Evolutionary conservation across 2,329 filamentous ascomycete species (phyloP), one percentile per base, ranked within the genome.

Genomic region (Talaromyces sp.): DNA sequence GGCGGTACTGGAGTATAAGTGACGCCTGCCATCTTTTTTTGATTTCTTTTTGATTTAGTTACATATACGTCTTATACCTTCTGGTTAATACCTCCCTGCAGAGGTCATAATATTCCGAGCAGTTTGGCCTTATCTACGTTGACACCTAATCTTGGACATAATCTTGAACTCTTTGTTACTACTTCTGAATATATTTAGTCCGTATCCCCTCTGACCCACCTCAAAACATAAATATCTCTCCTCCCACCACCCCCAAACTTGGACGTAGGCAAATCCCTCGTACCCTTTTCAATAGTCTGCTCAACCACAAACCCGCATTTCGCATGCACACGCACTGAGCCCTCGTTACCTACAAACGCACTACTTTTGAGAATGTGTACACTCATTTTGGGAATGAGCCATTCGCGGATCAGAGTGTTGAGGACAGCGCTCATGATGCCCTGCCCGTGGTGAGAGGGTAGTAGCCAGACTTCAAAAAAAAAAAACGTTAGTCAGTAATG

Each of bases 371-470:
- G 22, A 4, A 47, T 54, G 7, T 66, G 68, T 17, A 68, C 67
- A 35, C 75, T 75, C 72, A 75, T 72, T n/a, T 67, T 66, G 9
- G 73, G 73, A 4, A 76, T 45, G 7, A 67, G 68, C 68, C 73
- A 71, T 25, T 75, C 69, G 7, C 64, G 54, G 7, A 75, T 70
- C 8, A 75, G 1, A 1, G 69, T 68, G 15, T 57, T 58, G 27
- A 73, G 57, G 2, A 67, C 72, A 11, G 63, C 64, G 13, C 69
- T 69, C 74, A 75, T 75, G 33, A 76, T 72, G 7, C 74, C 74
- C n/a, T 66, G 67, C 1, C 72, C 68, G 22, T 76, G 73, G 56
- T 74, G 67, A 22, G 68, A 61, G 1, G 74, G 67, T 3, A 68
- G 54, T 7, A 75, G 68, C 35, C 66, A 71, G 58, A 71, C 72